phyloP scores from a whole-genome alignment of 208 protist species.

The Histomonas meleagridis region DNA sequence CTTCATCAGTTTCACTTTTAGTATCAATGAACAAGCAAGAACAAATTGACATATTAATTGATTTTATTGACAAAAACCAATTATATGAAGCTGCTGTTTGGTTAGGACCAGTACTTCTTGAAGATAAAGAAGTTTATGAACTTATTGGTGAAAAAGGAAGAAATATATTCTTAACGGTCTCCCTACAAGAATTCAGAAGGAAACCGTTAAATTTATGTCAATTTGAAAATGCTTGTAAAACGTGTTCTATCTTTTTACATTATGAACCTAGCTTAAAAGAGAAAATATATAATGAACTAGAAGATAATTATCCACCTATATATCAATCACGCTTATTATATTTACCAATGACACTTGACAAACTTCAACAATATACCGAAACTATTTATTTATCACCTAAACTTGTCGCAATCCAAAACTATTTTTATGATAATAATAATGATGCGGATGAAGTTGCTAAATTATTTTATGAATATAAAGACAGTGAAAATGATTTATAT shows the following conservation, averaged over 20 bases:
- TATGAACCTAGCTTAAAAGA: neutral
- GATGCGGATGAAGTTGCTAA: neutral
- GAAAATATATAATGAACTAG: neutral
- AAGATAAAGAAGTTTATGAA: neutral
- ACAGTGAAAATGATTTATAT: constrained; percentile 24
- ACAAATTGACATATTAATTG: neutral
- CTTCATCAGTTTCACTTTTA: neutral
- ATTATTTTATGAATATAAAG: neutral
- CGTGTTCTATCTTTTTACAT: neutral
- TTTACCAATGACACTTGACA: neutral
- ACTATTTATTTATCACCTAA: neutral
- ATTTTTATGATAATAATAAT: neutral
- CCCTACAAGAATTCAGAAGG: neutral
- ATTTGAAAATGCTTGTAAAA: constrained; percentile 22
- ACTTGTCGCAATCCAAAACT: neutral
- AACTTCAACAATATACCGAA: neutral
- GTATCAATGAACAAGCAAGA: neutral
- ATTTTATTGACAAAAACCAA: neutral
- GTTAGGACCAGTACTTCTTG: neutral
- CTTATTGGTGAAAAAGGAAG: neutral
- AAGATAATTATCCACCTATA: neutral
- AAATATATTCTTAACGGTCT: neutral
- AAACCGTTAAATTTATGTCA: neutral
- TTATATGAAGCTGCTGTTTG: neutral
- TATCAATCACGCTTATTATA: neutral